Conservation (phyloP, 257 asterid species). For the Agastache rugosa region DNA sequence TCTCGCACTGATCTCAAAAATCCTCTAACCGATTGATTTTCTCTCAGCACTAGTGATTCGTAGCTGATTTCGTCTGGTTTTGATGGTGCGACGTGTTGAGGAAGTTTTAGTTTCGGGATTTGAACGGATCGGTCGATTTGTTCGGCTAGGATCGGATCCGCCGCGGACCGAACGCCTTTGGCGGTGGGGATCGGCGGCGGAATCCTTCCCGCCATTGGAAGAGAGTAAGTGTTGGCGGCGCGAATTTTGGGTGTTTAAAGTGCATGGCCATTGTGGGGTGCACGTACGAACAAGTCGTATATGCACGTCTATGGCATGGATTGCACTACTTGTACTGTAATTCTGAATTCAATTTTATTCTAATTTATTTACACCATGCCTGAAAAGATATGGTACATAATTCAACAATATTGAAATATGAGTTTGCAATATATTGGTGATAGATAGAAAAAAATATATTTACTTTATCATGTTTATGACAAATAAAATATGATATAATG, state of each 20-base stretch:
- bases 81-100: conserved; percentile 34
- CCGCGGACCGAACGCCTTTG: conserved; percentile 54
- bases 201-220: conserved; percentile 20
- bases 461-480: no score
- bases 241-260: conserved; percentile 27
- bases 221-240: conserved; percentile 16
- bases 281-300: conserved; percentile 40
- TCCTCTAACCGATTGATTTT: conserved; percentile 33
- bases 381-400: no score
- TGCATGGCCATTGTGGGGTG: conserved; percentile 39
- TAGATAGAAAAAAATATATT: no score
- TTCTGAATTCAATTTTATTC: background rate
- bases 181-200: conserved; percentile 54
- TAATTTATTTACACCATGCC: no score
- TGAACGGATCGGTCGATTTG: conserved; percentile 38
- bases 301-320: conserved; percentile 44
- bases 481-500: no score
- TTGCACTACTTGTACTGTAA: conserved; percentile 18
- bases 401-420: no score
- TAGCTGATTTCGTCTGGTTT: conserved; percentile 46
- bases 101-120: conserved; percentile 60
- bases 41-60: conserved; percentile 36
- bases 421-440: no score
- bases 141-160: conserved; percentile 38
- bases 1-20: conserved; percentile 49